Evolutionary conservation across 2,329 filamentous ascomycete genomes (phyloP), one percentile per base, ranked within the genome.

Genomic region (Aureobasidium lini): DNA sequence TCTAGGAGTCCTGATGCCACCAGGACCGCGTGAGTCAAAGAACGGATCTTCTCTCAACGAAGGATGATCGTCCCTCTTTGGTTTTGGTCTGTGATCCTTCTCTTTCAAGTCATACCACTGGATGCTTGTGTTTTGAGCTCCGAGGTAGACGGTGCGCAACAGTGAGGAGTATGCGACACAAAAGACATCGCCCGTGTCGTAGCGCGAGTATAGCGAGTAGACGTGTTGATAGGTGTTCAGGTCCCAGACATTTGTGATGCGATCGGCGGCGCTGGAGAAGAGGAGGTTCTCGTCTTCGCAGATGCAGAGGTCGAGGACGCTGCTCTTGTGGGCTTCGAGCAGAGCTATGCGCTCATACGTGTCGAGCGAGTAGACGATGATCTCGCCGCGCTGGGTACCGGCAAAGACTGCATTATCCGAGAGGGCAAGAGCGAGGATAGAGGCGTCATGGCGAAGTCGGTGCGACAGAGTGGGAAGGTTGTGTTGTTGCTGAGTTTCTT

Each of bases 151-250:
- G 0, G 88, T 95, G 65, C 93, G 83, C 67, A 90, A 80, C 65
- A 85, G 81, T 6, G 84, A 77, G 4, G 91, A 96, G 72, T 95
- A 96, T 1, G 87, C 88, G n/a, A 96, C 86, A 66, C 90, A 95
- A 72, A 97, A 97, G 61, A 99, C 85, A 75, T 99, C 94, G 61
- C 94, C 94, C 42, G 96, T 89, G 67, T 97, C 94, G 73, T 95
- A 93, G 50, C 87, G 87, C 63, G 91, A 95, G 77, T 95, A 95
- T 62, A 97, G 89, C 63, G 94, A 90, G 76, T 92, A 94, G 0
- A 94, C 79, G 31, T 88, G 85, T 59, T 81, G 82, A 71, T 96
- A 85, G 6, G 84, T 87, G 44, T 78, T 80, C 1, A 92, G 89
- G 66, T 85, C 87, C 94, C 94, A 99, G 43, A 95, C 90, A 71